A percentile compares a stretch with the other conserved stretches of the same genome.
Evolutionary conservation across 2,329 filamentous ascomycete species (phyloP).

Genomic region (Sarocladium brachiariae): DNA sequence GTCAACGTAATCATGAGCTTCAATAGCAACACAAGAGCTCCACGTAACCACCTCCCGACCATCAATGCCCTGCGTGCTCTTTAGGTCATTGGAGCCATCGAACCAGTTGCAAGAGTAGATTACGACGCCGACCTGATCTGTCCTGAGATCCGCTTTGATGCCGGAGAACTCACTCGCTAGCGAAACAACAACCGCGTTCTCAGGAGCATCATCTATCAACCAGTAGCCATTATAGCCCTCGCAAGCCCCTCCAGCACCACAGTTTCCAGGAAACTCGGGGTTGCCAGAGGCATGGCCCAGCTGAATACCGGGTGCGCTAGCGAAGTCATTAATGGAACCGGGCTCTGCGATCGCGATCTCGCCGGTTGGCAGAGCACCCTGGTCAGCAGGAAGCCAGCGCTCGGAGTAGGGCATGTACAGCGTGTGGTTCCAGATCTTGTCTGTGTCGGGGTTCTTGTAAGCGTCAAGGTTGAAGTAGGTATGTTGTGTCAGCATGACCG

Average conservation of each 20-base stretch:
- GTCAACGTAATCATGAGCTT: conserved; percentile 72
- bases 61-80: conserved; percentile 50
- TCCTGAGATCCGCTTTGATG: conserved; percentile 62
- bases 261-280: conserved; percentile 54
- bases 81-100: conserved; percentile 43
- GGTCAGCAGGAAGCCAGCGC: conserved; percentile 49
- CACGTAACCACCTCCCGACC: conserved; percentile 39
- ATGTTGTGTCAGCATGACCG: conserved; percentile 59
- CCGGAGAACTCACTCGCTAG: conserved; percentile 58
- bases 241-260: conserved; percentile 55
- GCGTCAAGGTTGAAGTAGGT: conserved; percentile 65
- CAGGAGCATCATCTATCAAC: conserved; percentile 35
- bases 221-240: conserved; percentile 64
- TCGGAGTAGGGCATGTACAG: conserved; percentile 56
- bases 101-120: conserved; percentile 62
- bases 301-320: conserved; percentile 50
- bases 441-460: conserved; percentile 49
- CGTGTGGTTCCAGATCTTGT: conserved; percentile 53
- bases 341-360: conserved; percentile 49
- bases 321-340: conserved; percentile 59
- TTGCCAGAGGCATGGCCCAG: conserved; percentile 54
- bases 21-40: conserved; percentile 67
- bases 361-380: conserved; percentile 52
- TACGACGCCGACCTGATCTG: conserved; percentile 64
- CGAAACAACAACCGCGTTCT: conserved; percentile 38